A percentile compares a stretch with the other conserved stretches of the same genome.
Evolutionary conservation across 805 yeast genomes (phyloP).

Genomic region (Yarrowia yakushimensis): DNA sequence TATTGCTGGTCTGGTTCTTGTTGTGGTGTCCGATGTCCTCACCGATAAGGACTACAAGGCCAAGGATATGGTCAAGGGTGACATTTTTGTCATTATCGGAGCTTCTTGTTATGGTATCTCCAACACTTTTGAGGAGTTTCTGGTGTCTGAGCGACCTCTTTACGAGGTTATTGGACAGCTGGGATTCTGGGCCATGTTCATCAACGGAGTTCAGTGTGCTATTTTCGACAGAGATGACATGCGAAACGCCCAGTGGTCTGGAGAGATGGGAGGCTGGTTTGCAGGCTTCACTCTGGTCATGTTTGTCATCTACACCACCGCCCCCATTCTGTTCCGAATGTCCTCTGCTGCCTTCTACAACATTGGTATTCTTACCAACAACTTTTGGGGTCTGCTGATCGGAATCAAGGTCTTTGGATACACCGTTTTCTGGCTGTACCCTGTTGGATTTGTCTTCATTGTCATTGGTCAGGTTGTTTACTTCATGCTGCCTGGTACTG

Average conservation of each 20-base stretch:
- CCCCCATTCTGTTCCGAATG: constrained; percentile 45
- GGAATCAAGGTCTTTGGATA: constrained; percentile 47
- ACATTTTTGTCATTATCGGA: constrained; percentile 44
- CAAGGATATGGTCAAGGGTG: constrained; percentile 44
- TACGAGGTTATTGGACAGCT: constrained; percentile 46
- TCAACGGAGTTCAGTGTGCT: constrained; percentile 46
- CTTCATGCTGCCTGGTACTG: constrained; percentile 39
- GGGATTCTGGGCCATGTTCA: constrained; percentile 43
- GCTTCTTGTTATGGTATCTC: constrained; percentile 47
- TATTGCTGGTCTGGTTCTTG: constrained; percentile 44
- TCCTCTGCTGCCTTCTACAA: constrained; percentile 48
- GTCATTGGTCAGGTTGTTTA: constrained; percentile 43
- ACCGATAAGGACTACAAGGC: constrained; percentile 44
- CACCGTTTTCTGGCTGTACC: constrained; percentile 46
- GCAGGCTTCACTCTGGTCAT: constrained; percentile 43
- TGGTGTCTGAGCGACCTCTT: constrained; percentile 45
- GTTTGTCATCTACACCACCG: constrained; percentile 42
- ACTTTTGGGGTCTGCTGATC: constrained; percentile 46
- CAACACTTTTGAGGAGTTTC: constrained; percentile 44
- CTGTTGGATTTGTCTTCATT: constrained; percentile 46
- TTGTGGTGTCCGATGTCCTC: constrained; percentile 42
- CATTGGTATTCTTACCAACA: constrained; percentile 44
- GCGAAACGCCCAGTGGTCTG: constrained; percentile 41
- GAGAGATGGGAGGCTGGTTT: constrained; percentile 44
- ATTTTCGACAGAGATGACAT: constrained; percentile 43